phyloP scores from a whole-genome alignment of 129 eudicot genomes.

The Flaveria ramosissima region DNA sequence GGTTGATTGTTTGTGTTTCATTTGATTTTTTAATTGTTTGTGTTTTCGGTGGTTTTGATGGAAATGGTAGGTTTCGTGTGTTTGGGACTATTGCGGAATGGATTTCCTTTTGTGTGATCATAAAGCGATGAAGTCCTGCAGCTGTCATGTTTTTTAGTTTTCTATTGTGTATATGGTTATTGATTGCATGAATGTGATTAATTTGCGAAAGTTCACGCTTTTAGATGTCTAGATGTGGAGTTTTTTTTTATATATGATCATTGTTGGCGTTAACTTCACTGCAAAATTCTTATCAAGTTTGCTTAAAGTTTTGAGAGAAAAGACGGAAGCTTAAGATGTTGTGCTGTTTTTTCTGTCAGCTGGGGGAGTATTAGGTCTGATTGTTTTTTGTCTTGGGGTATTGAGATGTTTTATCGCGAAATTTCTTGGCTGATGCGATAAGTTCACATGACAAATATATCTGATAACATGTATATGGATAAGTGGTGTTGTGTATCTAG shows the following conservation, averaged over 20 bases:
- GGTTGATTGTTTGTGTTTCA: not conserved
- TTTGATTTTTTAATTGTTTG: not conserved
- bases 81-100: not conserved
- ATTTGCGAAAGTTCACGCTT: not conserved
- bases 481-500: not conserved
- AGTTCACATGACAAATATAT: not conserved
- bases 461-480: not conserved
- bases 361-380: conserved; percentile 4
- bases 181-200: conserved; percentile 8
- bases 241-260: not conserved
- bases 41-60: conserved; percentile 3
- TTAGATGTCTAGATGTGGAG: not conserved
- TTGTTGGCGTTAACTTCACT: not conserved
- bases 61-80: conserved; percentile 16
- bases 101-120: conserved; percentile 13
- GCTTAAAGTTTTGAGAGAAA: not conserved
- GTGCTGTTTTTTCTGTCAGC: not conserved
- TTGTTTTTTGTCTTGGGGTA: not conserved
- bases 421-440: conserved; percentile 1
- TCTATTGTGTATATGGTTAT: not conserved
- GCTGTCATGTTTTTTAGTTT: not conserved
- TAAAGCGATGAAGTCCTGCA: conserved; percentile 6
- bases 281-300: not conserved
- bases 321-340: not conserved
- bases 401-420: not conserved